Evolutionary conservation across 371 early-diverging fungal genomes (phyloP).

Genomic region (Synchytrium microbalum): DNA sequence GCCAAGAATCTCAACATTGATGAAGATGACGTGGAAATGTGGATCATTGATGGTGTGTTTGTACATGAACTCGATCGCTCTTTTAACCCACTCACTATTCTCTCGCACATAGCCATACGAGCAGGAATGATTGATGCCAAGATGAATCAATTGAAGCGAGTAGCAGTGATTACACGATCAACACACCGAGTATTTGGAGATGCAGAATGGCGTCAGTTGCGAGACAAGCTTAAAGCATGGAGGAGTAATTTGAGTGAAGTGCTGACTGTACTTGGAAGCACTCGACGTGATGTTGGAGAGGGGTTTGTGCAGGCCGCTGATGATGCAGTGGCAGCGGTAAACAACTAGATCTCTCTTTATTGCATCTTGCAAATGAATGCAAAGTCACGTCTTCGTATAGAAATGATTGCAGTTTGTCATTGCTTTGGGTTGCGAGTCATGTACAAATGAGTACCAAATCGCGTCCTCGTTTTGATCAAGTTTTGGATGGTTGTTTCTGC

Average conservation of each 20-base stretch:
- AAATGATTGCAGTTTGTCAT: too few relatives aligned
- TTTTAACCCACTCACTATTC: conserved; percentile 9
- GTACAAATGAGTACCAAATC: too few relatives aligned
- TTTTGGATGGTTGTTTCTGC: too few relatives aligned
- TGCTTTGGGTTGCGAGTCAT: too few relatives aligned
- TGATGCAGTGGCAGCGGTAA: not conserved
- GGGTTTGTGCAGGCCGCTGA: not conserved
- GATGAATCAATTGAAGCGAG: conserved; percentile 81
- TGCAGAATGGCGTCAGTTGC: conserved; percentile 73
- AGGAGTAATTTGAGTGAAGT: conserved; percentile 68
- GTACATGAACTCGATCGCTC: not conserved
- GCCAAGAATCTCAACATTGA: conserved; percentile 64
- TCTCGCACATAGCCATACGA: conserved; percentile 51
- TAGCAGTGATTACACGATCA: conserved; percentile 65
- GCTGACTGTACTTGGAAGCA: conserved; percentile 72
- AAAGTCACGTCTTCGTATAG: too few relatives aligned
- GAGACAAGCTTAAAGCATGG: conserved; percentile 66
- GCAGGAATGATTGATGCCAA: conserved; percentile 89
- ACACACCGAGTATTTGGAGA: conserved; percentile 77
- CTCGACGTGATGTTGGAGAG: conserved; percentile 60
- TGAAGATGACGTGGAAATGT: conserved; percentile 71
- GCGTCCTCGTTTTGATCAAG: too few relatives aligned
- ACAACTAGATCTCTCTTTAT: too few relatives aligned
- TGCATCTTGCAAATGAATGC: too few relatives aligned
- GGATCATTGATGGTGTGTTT: conserved; percentile 77